Percentiles rank a stretch among this genome's conserved stretches.
Evolutionary conservation across 1,284 basidiomycete species (phyloP).

Genomic region (Austroboletus niveus): DNA sequence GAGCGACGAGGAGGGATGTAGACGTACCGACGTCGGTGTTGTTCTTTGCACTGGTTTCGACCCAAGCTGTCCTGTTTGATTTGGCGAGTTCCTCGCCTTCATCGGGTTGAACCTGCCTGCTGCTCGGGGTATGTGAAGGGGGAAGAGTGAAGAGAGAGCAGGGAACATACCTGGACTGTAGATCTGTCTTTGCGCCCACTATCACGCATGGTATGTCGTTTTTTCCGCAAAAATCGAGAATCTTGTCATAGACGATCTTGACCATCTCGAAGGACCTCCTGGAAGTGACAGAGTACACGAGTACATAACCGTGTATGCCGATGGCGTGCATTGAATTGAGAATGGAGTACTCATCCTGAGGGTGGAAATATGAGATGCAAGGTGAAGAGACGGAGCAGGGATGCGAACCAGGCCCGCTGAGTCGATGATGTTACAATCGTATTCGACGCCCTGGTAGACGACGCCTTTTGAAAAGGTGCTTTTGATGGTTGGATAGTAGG

Average conservation of each 20-base stretch:
- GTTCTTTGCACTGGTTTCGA: constrained; percentile 89
- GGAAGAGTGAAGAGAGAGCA: constrained; percentile 13
- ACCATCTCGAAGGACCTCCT: constrained; percentile 96
- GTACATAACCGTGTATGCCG: constrained; percentile 82
- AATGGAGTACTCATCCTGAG: constrained; percentile 79
- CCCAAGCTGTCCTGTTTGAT: constrained; percentile 72
- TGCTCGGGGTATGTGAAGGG: constrained; percentile 31
- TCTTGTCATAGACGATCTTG: constrained; percentile 95
- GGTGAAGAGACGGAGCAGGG: background rate
- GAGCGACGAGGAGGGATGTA: background rate
- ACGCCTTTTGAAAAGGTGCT: constrained; percentile 84
- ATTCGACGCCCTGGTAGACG: constrained; percentile 81
- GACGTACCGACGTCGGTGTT: constrained; percentile 85
- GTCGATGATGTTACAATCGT: constrained; percentile 97
- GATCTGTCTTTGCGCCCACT: constrained; percentile 93
- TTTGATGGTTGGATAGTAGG: constrained; percentile 96
- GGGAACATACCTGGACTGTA: constrained; percentile 62
- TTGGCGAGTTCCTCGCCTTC: constrained; percentile 81
- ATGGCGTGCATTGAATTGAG: constrained; percentile 81
- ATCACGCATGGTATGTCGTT: constrained; percentile 92
- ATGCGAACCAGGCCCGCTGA: constrained; percentile 84
- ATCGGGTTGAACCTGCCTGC: constrained; percentile 72
- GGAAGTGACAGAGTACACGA: constrained; percentile 94
- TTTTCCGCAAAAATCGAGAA: constrained; percentile 90
- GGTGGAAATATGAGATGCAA: background rate